These are phyloP conservation scores for Kwoniella sp. DNA, from an alignment of 768 basidiomycete species.

Conservation along the genomic window DNA sequence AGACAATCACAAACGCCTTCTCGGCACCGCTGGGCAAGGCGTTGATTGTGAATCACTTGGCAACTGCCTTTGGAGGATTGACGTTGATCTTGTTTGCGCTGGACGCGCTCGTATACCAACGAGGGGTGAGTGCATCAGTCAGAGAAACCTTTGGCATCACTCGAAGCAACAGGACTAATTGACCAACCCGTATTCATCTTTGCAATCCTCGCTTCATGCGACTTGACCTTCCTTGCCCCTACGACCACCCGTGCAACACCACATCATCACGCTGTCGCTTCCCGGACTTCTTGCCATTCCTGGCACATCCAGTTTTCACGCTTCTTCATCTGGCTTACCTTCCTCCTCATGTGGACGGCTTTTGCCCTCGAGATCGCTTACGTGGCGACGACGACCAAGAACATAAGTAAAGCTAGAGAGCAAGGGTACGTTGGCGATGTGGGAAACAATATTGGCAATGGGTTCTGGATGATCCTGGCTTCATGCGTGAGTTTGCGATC, in stretches of 20 bases:
- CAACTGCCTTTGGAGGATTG: constrained; percentile 8
- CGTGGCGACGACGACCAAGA: background rate
- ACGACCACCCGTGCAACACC: too few relatives aligned
- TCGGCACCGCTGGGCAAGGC: constrained; percentile 10
- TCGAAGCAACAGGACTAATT: too few relatives aligned
- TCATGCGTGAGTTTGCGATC: constrained; percentile 4
- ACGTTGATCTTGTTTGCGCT: constrained; percentile 1
- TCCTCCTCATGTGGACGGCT: constrained; percentile 17
- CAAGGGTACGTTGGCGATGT: background rate
- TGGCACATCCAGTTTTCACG: constrained; percentile 5
- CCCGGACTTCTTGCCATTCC: too few relatives aligned
- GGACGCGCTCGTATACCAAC: background rate
- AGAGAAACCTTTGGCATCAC: too few relatives aligned
- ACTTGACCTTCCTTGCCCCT: too few relatives aligned
- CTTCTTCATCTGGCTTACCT: constrained; percentile 8
- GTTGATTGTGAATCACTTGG: constrained; percentile 12
- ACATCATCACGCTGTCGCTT: too few relatives aligned
- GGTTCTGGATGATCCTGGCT: constrained; percentile 11
- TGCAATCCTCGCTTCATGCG: background rate
- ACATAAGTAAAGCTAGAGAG: background rate
- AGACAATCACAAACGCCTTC: background rate
- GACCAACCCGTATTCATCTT: too few relatives aligned
- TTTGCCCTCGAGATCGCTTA: constrained; percentile 12
- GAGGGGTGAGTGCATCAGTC: constrained; percentile 6
- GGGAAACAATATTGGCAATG: background rate